A percentile compares a stretch with the other conserved stretches of the same genome.
phyloP scores from a whole-genome alignment of 257 asterid genomes.

The Petunia secreta region DNA sequence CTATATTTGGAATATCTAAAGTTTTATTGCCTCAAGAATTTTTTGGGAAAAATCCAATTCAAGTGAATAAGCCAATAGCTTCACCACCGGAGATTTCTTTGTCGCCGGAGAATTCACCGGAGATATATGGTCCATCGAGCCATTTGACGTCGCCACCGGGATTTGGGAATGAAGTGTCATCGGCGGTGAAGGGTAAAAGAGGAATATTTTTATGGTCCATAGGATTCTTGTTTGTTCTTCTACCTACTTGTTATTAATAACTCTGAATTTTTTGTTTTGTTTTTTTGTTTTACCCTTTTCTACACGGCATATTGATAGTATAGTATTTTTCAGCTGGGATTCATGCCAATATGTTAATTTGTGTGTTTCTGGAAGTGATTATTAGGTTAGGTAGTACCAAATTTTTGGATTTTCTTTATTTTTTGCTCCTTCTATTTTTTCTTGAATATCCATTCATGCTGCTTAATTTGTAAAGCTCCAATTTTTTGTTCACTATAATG shows the following conservation, averaged over 20 bases:
- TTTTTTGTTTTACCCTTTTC: conserved; percentile 24
- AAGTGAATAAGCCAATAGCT: conserved; percentile 52
- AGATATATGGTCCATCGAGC: conserved; percentile 44
- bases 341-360: conserved; percentile 32
- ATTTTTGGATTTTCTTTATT: conserved; percentile 24
- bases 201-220: conserved; percentile 54
- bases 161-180: conserved; percentile 33
- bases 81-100: conserved; percentile 59
- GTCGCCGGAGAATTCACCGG: conserved; percentile 55
- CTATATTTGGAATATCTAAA: conserved; percentile 78
- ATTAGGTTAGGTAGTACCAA: conserved; percentile 31
- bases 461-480: conserved; percentile 45
- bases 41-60: conserved; percentile 66
- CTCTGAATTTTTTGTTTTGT: conserved; percentile 23
- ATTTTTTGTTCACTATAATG: conserved; percentile 28
- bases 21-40: conserved; percentile 76
- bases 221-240: conserved; percentile 32
- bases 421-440: conserved; percentile 14
- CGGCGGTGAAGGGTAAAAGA: conserved; percentile 31
- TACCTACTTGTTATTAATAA: conserved; percentile 40
- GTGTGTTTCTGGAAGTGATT: conserved; percentile 32
- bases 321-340: conserved; percentile 44
- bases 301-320: conserved; percentile 36
- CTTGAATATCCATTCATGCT: conserved; percentile 36
- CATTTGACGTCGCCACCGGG: conserved; percentile 67